A percentile compares a stretch with the other conserved stretches of the same genome.
Conservation (phyloP, 768 basidiomycete species). For the Auriculariales sp. region DNA sequence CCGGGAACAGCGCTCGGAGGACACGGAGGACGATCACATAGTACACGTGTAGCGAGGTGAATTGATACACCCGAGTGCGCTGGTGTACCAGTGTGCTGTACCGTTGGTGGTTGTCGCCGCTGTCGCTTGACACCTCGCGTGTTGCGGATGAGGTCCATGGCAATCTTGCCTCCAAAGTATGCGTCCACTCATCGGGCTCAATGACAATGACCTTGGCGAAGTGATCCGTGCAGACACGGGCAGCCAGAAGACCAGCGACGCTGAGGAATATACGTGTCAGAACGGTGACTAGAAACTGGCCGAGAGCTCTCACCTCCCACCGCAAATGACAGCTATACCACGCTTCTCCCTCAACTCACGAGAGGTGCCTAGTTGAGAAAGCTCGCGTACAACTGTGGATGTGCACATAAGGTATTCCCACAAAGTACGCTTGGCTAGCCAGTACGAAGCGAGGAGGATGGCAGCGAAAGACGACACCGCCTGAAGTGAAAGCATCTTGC, state of each 20-base stretch:
- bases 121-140: not conserved
- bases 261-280: not conserved
- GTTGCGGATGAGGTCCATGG: not conserved
- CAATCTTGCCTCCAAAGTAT: not conserved
- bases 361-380: not conserved
- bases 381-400: not conserved
- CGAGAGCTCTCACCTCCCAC: not conserved
- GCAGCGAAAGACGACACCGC: too few relatives aligned
- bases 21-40: not conserved
- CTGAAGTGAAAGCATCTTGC: too few relatives aligned
- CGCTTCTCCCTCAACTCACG: not conserved
- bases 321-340: not conserved
- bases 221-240: constrained; percentile 8
- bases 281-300: not conserved
- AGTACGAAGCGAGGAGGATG: too few relatives aligned
- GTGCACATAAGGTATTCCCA: not conserved
- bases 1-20: not conserved
- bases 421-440: not conserved
- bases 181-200: constrained; percentile 8
- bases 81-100: not conserved
- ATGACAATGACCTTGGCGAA: constrained; percentile 10
- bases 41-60: not conserved
- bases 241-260: constrained; percentile 9
- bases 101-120: not conserved
- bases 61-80: not conserved